Conservation (phyloP, 768 basidiomycete species). For the Lactifluus piperatus region DNA sequence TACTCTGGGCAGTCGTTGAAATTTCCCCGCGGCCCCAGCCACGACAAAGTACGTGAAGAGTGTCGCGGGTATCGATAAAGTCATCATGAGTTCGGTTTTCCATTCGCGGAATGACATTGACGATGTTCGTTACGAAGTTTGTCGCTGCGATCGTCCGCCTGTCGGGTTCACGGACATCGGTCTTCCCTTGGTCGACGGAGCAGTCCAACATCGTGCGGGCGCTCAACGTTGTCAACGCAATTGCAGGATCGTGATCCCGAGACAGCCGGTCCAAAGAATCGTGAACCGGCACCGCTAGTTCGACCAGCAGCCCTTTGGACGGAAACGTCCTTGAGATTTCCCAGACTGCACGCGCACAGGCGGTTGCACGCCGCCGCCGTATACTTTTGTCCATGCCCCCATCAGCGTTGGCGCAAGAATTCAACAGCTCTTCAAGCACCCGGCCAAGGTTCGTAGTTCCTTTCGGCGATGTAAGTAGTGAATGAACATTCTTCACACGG, state of each 20-base stretch:
- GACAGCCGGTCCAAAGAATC: background rate
- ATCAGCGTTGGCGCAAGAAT: background rate
- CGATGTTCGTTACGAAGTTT: background rate
- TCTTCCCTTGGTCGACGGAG: too few relatives aligned
- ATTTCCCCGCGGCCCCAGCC: background rate
- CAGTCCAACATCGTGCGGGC: background rate
- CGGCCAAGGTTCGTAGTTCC: background rate
- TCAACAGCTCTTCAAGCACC: background rate
- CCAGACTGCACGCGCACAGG: slow-evolving; percentile 5
- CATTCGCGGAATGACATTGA: background rate
- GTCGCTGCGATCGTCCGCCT: background rate
- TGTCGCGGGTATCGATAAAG: background rate
- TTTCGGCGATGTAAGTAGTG: background rate
- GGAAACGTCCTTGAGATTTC: slow-evolving; percentile 1
- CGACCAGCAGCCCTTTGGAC: too few relatives aligned
- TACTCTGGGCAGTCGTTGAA: background rate
- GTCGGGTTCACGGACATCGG: background rate
- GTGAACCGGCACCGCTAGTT: too few relatives aligned
- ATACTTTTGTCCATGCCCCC: slow-evolving; percentile 1
- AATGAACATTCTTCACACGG: background rate
- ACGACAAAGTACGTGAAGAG: background rate
- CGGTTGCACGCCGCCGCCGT: slow-evolving; percentile 9
- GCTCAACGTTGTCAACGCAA: background rate
- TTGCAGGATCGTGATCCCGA: background rate
- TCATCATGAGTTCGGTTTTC: background rate